Base-by-base conservation (phyloP, 2,329 filamentous ascomycete species). In the Hypoxylon rubiginosum region DNA sequence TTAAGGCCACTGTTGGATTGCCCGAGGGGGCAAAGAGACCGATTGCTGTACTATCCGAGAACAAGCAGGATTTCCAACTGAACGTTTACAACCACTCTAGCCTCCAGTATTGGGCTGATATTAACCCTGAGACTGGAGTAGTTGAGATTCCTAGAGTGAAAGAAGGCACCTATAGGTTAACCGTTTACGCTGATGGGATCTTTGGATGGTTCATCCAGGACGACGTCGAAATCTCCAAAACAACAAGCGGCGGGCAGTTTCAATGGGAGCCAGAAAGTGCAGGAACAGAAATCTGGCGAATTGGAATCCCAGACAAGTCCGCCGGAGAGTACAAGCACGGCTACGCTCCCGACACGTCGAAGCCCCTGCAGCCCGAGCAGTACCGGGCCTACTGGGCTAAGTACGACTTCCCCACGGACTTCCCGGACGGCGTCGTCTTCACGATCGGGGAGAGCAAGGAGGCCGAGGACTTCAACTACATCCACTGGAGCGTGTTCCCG, bases 401-500 rank as follows among this genome's bases (percentile, higher is more conserved):
- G 0, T 87, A 88, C 71, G 88, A 90, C 71, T 90, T 86, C 75
- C 79, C 81, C 0, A 77, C 78, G 0, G 88, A 90, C 56, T 90
- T 88, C 66, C 88, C 88, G 0, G 67, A 84, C 0, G 87, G 88
- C 1, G 82, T 90, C 0, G 80, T 78, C 28, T 90, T 86, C 77
- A 81, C 82, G 8, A 81, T 90, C 1, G 87, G 87, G 3, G 75
- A 83, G 68, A 84, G 82, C 65, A 76, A 85, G 15, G 79, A 80
- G 21, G 78, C 78, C 0, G 73, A 77, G 13, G 85, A 88, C 70
- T 81, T 88, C 64, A 90, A 90, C 73, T 89, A 89, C 52, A 84
- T 89, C 2, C 88, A 90, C 73, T 90, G 88, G 88, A 85, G 83
- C 54, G 85, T 88, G 2, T 90, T 88, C 70, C 86, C 87, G 0